Percentiles rank a stretch among this genome's conserved stretches.
Conservation (phyloP, 1,139 yeast species). For the Diutina sp. region DNA sequence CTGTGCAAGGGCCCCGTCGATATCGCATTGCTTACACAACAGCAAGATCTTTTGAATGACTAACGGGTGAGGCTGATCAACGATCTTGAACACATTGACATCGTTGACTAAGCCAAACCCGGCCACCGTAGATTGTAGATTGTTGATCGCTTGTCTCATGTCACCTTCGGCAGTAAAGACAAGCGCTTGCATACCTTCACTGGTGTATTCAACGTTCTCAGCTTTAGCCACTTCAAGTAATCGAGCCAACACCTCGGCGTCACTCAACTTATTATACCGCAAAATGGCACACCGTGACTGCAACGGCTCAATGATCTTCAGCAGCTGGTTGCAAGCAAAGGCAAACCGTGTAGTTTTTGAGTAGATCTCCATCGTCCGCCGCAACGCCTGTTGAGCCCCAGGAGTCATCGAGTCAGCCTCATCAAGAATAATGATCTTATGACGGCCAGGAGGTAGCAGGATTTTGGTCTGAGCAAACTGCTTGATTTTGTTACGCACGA, state of each 20-base stretch:
- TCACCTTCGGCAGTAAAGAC: conserved; percentile 98
- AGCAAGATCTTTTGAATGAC: conserved; percentile 63
- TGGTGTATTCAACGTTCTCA: conserved; percentile 68
- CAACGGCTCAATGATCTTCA: conserved; percentile 89
- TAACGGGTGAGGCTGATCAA: conserved; percentile 93
- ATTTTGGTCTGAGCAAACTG: conserved; percentile 68
- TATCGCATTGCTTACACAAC: conserved; percentile 35
- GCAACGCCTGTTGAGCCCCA: conserved; percentile 93
- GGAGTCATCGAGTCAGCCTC: conserved; percentile 99
- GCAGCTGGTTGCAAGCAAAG: conserved; percentile 91
- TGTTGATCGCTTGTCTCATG: conserved; percentile 96
- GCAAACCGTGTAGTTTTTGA: conserved; percentile 94
- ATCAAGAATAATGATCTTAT: conserved; percentile 81
- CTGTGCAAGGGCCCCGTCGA: conserved; percentile 59
- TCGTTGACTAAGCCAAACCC: conserved; percentile 88
- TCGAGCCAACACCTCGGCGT: conserved; percentile 73
- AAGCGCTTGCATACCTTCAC: conserved; percentile 87
- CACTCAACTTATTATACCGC: conserved; percentile 69
- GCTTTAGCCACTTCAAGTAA: conserved; percentile 56
- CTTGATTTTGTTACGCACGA: conserved; percentile 34
- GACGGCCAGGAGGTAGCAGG: conserved; percentile 39
- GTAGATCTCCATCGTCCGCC: conserved; percentile 95
- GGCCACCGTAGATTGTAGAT: conserved; percentile 84
- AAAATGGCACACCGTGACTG: conserved; percentile 95
- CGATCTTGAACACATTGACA: conserved; percentile 87